Base-by-base conservation (phyloP, 2,329 filamentous ascomycete genomes). In the Ophiocordyceps camponoti-leonardi region DNA sequence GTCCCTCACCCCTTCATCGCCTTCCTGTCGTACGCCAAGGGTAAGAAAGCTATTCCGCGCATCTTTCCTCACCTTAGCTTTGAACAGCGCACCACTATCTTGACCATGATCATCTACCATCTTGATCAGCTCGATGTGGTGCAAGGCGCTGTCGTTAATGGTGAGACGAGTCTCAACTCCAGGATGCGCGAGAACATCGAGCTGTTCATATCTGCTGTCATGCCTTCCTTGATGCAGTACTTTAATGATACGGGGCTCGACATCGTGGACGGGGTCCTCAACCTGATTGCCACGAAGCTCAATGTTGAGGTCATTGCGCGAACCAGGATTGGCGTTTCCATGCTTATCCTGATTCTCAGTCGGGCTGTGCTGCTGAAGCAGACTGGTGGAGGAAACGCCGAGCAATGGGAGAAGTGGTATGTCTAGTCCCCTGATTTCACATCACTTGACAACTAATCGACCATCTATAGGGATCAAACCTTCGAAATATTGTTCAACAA, bases 21-120 rank as follows among this genome's bases (percentile, higher is more conserved):
- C 42, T 90, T 98, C 61, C 69, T 98, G 42, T 94, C 88, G 5
- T 93, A 92, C 57, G 78, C 81, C 53, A 98, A 98, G 69, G 92
- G 92, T 57, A 96, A 95, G 68, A 94, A 92, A 67, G 86, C 85
- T 2, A 86, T 98, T 49, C 87, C 87, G 44, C 86, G 92, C 46
- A 84, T 96, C 45, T 96, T 96, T 75, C 82, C 87, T 41, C 86
- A 95, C 57, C 84, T 95, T 45, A 83, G 84, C 51, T 83, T 88
- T 50, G 84, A 95, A 58, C 88, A 96, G 64, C 85, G 90, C 44
- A 88, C 92, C 20, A 96, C 88, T 1, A 86, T 96, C 50, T 72
- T 98, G 50, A 98, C 92, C 6, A 90, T 98, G 75, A 90, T 98
- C 52, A 78, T 94, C 48, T 81, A 95, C 44, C 87, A 96, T 55